Evolutionary conservation across 768 basidiomycete genomes (phyloP).

Genomic region (Cyclocybe aegerita): DNA sequence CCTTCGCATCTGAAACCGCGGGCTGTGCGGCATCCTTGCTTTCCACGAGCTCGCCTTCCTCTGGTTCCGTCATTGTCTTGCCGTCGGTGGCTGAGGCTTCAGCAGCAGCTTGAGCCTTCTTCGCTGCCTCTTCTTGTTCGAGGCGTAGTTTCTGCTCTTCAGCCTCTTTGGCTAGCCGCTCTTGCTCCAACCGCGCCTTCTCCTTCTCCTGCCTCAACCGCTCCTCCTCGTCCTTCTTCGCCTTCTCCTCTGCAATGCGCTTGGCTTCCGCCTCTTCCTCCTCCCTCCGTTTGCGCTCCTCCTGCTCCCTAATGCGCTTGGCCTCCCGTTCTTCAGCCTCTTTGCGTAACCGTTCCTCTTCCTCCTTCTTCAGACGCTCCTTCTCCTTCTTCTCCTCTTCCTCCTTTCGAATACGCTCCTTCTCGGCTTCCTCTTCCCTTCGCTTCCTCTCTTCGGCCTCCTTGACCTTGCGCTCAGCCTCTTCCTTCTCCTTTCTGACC

Average conservation of each 20-base stretch:
- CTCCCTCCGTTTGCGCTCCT: constrained; percentile 36
- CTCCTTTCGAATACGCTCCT: constrained; percentile 30
- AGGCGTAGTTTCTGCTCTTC: constrained; percentile 36
- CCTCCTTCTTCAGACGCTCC: constrained; percentile 33
- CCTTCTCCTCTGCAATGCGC: constrained; percentile 32
- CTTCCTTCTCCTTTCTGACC: constrained; percentile 38
- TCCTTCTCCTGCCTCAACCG: constrained; percentile 33
- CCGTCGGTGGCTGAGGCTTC: constrained; percentile 31
- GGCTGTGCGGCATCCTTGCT: constrained; percentile 13
- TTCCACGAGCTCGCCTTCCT: constrained; percentile 22
- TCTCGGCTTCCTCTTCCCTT: constrained; percentile 32
- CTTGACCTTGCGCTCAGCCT: constrained; percentile 42
- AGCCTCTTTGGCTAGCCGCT: constrained; percentile 41
- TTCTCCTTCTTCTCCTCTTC: constrained; percentile 49
- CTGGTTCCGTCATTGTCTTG: constrained; percentile 17
- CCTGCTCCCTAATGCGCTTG: constrained; percentile 33
- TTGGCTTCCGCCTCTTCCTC: constrained; percentile 38
- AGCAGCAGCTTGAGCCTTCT: constrained; percentile 30
- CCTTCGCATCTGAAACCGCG: constrained; percentile 36
- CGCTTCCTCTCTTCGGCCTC: constrained; percentile 34
- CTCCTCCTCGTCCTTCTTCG: constrained; percentile 32
- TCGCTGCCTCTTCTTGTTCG: constrained; percentile 42
- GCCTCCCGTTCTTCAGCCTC: constrained; percentile 44
- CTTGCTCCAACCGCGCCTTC: constrained; percentile 30
- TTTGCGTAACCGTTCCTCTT: constrained; percentile 33